These are phyloP conservation scores for Saussurea involucrata DNA, from an alignment of 129 eudicot genomes.

Conservation along the genomic window DNA sequence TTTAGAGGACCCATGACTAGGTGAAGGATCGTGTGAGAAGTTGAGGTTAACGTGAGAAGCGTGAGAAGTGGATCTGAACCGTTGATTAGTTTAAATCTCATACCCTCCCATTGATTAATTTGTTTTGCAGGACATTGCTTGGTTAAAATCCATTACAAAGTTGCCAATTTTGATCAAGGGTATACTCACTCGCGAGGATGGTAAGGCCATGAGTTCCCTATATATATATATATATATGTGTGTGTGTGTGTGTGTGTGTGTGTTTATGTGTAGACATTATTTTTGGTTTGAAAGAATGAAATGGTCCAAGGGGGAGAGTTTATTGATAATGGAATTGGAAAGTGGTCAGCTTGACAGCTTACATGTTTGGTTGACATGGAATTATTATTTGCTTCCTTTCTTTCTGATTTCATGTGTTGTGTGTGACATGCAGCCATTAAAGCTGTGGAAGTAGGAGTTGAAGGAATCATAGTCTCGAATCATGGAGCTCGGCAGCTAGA, in stretches of 20 bases:
- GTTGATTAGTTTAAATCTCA: no score
- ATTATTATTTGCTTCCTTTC: no score
- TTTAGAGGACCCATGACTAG: background rate
- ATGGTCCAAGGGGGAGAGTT: background rate
- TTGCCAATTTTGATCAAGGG: conserved; percentile 88
- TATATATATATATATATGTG: no score
- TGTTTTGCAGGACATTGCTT: conserved; percentile 66
- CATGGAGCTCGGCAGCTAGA: conserved; percentile 96
- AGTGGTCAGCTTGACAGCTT: background rate
- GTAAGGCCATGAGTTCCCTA: conserved; percentile 36
- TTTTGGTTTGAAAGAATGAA: background rate
- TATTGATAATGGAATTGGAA: background rate
- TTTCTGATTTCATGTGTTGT: background rate
- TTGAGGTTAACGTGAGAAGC: no score
- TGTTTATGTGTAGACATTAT: background rate
- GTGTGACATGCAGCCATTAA: conserved; percentile 45
- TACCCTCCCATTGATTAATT: no score
- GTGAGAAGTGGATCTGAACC: no score
- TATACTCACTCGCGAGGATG: conserved; percentile 70
- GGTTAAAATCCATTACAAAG: conserved; percentile 70
- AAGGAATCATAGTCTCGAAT: conserved; percentile 80
- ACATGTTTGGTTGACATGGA: background rate
- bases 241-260: no score
- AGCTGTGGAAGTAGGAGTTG: conserved; percentile 72
- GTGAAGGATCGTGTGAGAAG: no score